Evolutionary conservation across 148 eudicot species (phyloP).

Genomic region (Chenopodium berlandieri): DNA sequence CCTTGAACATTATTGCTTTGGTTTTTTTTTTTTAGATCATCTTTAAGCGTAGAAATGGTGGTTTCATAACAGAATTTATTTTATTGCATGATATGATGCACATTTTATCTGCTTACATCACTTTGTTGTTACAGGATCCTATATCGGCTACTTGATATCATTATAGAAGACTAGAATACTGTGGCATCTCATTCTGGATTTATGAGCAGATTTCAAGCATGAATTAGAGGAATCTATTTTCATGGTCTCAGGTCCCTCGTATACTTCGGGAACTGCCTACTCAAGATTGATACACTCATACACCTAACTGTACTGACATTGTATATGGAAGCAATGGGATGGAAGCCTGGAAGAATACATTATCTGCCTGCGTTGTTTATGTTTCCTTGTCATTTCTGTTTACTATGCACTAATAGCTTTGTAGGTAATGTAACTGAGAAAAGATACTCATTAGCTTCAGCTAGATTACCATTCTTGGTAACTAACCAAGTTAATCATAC

Average conservation of each 20-base stretch:
- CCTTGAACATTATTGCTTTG: not conserved
- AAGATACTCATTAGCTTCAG: not conserved
- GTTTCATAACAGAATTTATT: not conserved
- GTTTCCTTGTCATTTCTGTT: no score
- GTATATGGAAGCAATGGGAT: not conserved
- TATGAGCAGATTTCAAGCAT: not conserved
- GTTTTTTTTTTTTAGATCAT: no score
- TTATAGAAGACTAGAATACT: conserved; percentile 28
- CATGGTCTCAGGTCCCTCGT: not conserved
- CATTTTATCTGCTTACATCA: conserved; percentile 5
- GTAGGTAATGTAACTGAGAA: no score
- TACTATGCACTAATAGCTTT: no score
- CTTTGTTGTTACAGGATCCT: conserved; percentile 34
- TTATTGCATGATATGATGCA: not conserved
- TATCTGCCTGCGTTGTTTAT: not conserved
- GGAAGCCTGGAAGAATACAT: not conserved
- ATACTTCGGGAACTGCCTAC: not conserved
- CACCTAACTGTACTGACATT: no score
- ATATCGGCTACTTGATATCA: conserved; percentile 43
- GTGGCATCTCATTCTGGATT: not conserved
- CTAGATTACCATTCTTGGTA: no score
- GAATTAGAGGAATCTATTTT: not conserved
- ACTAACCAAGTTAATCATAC: no score
- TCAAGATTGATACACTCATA: not conserved
- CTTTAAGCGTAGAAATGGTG: not conserved